Evolutionary conservation across 768 basidiomycete species (phyloP).

Genomic region (Lactarius hatsudake): DNA sequence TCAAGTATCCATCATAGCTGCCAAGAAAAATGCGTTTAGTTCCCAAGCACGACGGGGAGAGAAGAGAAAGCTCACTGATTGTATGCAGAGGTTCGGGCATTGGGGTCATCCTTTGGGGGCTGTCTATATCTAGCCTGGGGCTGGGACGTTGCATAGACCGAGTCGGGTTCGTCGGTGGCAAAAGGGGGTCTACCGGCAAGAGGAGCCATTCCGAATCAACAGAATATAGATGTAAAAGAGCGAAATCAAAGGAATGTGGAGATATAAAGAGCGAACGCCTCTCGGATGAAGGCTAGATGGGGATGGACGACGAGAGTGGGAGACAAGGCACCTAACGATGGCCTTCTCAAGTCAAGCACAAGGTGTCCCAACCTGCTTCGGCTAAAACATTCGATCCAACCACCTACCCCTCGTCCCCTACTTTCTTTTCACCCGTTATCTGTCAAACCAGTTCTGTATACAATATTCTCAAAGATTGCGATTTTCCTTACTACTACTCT

Average conservation of each 20-base stretch:
- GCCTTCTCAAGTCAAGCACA: not conserved
- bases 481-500: not conserved
- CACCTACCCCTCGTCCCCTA: not conserved
- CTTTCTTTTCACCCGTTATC: not conserved
- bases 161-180: constrained; percentile 67
- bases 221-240: not conserved
- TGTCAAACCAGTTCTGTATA: not conserved
- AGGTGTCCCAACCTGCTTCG: not conserved
- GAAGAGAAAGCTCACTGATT: constrained; percentile 53
- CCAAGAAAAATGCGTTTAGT: constrained; percentile 13
- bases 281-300: not conserved
- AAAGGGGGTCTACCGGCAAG: constrained; percentile 63
- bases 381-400: not conserved
- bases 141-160: constrained; percentile 49
- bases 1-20: constrained; percentile 66
- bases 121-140: constrained; percentile 43
- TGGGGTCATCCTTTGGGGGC: constrained; percentile 44
- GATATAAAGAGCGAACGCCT: constrained; percentile 22
- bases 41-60: constrained; percentile 9
- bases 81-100: constrained; percentile 59
- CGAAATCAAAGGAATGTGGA: constrained; percentile 11
- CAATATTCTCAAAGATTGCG: not conserved
- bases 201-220: constrained; percentile 32
- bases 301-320: not conserved
- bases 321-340: constrained; percentile 12